Conservation (phyloP, 306 rosid species). For the Chamaecrista fasciculata region DNA sequence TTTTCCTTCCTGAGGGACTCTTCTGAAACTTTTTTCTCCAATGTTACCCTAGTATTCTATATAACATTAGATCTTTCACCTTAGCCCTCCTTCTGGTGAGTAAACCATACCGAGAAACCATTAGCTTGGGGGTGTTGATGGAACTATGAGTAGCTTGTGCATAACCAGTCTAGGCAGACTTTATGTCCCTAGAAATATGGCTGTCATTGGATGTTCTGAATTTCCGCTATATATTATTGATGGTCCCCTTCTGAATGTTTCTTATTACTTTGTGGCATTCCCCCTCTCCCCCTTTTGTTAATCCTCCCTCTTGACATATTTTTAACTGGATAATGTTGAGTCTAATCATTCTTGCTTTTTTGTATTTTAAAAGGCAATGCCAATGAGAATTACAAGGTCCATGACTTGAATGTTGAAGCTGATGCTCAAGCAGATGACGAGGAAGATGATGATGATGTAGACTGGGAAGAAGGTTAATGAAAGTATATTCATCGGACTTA, state of each 20-base stretch:
- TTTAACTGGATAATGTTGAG: neutral
- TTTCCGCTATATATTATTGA: neutral
- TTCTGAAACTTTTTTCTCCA: neutral
- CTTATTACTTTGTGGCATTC: neutral
- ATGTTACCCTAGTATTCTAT: neutral
- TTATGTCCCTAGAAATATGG: neutral
- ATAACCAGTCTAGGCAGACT: neutral
- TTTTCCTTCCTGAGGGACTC: too few species aligned
- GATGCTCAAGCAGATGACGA: conserved; percentile 54
- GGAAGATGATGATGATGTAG: conserved; percentile 41
- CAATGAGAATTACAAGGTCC: conserved; percentile 51
- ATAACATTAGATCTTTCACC: neutral
- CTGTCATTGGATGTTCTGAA: neutral
- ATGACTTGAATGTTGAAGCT: conserved; percentile 67
- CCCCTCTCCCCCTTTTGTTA: neutral
- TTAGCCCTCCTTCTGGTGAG: neutral
- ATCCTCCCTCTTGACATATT: neutral
- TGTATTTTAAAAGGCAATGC: conserved; percentile 39
- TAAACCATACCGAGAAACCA: neutral
- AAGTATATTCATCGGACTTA: neutral
- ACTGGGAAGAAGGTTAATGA: conserved; percentile 74
- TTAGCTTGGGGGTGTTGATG: neutral
- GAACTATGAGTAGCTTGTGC: neutral
- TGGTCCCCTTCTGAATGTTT: neutral
- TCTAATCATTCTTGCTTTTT: neutral